Percentiles rank a stretch among this genome's conserved stretches.
phyloP scores from a whole-genome alignment of 2,329 filamentous ascomycete species.

The Clarireedia monteithiana region DNA sequence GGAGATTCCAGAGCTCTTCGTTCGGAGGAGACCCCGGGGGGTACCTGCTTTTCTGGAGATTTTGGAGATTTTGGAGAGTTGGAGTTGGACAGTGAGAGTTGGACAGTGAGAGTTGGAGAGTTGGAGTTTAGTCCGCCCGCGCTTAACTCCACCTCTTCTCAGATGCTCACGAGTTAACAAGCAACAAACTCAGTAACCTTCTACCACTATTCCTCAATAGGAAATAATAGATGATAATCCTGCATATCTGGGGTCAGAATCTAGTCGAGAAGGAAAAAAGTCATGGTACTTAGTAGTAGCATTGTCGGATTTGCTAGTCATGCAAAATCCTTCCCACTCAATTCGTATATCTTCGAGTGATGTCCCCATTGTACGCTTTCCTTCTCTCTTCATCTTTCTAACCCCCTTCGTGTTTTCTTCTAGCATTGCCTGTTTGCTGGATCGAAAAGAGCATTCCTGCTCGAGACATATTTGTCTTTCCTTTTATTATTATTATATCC shows the following conservation, averaged over 20 bases:
- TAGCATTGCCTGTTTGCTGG: background rate
- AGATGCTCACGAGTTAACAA: background rate
- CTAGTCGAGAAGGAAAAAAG: background rate
- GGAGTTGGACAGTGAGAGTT: background rate
- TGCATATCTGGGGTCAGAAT: background rate
- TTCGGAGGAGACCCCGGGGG: background rate
- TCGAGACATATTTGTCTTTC: background rate
- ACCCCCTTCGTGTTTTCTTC: background rate
- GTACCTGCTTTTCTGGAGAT: background rate
- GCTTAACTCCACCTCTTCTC: background rate
- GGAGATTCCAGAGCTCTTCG: background rate
- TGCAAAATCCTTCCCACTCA: background rate
- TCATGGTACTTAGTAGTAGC: background rate
- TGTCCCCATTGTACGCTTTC: background rate
- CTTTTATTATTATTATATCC: background rate
- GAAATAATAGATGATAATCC: background rate
- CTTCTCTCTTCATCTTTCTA: background rate
- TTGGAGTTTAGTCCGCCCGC: background rate
- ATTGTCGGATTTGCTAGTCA: background rate
- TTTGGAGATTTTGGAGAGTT: background rate
- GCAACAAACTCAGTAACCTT: background rate
- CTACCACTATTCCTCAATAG: conserved; percentile 2
- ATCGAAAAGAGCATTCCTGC: background rate
- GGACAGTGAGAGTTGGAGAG: background rate
- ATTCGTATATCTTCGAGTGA: conserved; percentile 1